Base-by-base conservation (phyloP, 176 grass and related monocot genomes). In the Avena eriantha region DNA sequence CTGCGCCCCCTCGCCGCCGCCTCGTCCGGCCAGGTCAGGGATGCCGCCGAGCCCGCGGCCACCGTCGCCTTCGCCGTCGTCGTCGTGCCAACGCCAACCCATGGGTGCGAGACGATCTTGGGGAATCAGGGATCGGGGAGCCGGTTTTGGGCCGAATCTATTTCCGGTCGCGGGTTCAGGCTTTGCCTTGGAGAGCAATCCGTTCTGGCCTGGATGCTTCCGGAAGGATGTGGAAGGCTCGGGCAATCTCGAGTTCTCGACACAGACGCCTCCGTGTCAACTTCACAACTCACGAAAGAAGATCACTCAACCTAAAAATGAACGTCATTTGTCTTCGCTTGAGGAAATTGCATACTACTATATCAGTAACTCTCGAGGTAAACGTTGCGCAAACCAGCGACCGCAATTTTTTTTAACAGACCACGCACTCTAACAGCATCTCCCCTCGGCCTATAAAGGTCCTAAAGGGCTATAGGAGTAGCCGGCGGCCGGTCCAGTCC, bases 41-140 rank as follows among this genome's bases (percentile, higher is more conserved):
- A 67, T 26, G 49, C 68, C 85, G 54, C 84, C 85, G 74, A 90
- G 78, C 54, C 90, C 90, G 39, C 83, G 78, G 56, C 36, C 78
- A 73, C 54, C 50, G 66, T 78, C 82, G 63, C 58, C 70, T 24
- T 7, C 88, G 80, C 71, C 58, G 63, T 23, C 78, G 69, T 87
- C 91, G 66, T 92, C 88, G 78, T 90, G 82, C 90, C 88, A 95
- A 35, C 91, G 88, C 90, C 90, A 95, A 55, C 90, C 93, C 93
- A 95, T 95, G 56, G 80, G 35, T 51, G 21, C 21, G 70, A 24
- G 43, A 75, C 17, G 77, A 81, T 81, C 1, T 84, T 31, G 35
- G 85, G 81, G 69, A 50, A 77, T 47, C 6, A 16, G 74, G 73
- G 74, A 67, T 35, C 73, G 80, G 84, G 57, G 36, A 60, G 50